Conservation (phyloP, 768 basidiomycete species). For the Hydnum rufescens region DNA sequence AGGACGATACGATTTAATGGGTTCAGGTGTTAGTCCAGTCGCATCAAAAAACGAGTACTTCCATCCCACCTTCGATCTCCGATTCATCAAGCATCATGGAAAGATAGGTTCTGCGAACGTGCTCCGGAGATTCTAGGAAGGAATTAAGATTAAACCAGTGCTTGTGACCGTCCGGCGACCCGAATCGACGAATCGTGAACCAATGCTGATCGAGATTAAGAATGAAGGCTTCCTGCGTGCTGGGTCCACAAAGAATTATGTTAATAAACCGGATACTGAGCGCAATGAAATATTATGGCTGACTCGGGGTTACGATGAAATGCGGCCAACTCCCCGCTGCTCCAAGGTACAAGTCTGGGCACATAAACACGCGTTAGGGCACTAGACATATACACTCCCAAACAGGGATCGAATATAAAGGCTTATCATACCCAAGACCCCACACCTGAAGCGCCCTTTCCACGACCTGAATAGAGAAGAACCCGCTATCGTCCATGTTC, state of each 20-base stretch:
- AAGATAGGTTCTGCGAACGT: constrained; percentile 68
- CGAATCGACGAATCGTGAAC: constrained; percentile 75
- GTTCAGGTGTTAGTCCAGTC: constrained; percentile 8
- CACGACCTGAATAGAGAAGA: constrained; percentile 81
- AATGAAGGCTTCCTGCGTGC: constrained; percentile 70
- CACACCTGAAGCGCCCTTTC: constrained; percentile 70
- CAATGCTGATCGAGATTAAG: constrained; percentile 76
- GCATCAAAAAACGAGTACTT: constrained; percentile 15
- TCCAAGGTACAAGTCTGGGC: constrained; percentile 60
- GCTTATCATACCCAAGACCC: constrained; percentile 44
- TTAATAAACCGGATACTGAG: background rate
- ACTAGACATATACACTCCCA: background rate
- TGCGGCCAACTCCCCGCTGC: constrained; percentile 58
- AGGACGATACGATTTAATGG: constrained; percentile 11
- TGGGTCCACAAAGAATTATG: constrained; percentile 20
- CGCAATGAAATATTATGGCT: constrained; percentile 11
- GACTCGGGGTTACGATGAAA: constrained; percentile 65
- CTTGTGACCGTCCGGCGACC: constrained; percentile 28
- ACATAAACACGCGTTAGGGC: background rate
- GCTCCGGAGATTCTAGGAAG: constrained; percentile 45
- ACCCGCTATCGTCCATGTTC: constrained; percentile 92
- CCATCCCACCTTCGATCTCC: constrained; percentile 62
- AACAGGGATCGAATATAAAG: background rate
- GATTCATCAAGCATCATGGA: constrained; percentile 76
- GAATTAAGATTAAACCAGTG: constrained; percentile 90